A percentile compares a stretch with the other conserved stretches of the same genome.
phyloP scores from a whole-genome alignment of 257 asterid species.

The Thymus mandschuricus region DNA sequence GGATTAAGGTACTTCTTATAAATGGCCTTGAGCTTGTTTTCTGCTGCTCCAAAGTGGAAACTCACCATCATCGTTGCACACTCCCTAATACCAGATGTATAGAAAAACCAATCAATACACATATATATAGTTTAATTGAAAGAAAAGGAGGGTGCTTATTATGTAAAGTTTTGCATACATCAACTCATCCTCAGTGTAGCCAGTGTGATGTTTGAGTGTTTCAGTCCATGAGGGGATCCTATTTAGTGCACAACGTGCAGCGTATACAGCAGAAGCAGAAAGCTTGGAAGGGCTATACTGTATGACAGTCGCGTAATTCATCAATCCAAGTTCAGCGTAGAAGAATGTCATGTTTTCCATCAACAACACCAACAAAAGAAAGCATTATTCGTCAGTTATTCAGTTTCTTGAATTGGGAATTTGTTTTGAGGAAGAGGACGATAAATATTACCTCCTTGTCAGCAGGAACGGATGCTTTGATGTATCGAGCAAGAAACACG shows the following conservation, averaged over 20 bases:
- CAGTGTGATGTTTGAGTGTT: constrained; percentile 73
- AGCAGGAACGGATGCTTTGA: constrained; percentile 49
- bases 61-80: constrained; percentile 65
- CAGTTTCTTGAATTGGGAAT: background rate
- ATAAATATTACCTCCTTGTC: constrained; percentile 45
- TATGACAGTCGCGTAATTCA: constrained; percentile 52
- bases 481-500: constrained; percentile 55
- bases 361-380: constrained; percentile 30
- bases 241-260: constrained; percentile 70
- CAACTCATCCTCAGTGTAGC: constrained; percentile 65
- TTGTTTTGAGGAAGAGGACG: background rate
- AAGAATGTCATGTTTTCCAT: constrained; percentile 70
- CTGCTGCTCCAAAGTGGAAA: constrained; percentile 55
- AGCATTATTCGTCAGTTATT: background rate
- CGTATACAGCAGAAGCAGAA: constrained; percentile 82
- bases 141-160: too few species aligned
- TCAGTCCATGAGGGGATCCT: constrained; percentile 65
- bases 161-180: constrained; percentile 37
- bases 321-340: constrained; percentile 78
- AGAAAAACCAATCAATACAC: background rate
- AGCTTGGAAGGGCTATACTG: constrained; percentile 59
- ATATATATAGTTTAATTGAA: background rate
- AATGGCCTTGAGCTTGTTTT: constrained; percentile 66
- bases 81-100: constrained; percentile 42
- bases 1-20: constrained; percentile 57